phyloP scores from a whole-genome alignment of 2,329 filamentous ascomycete genomes.

The Alternaria ventricosa region DNA sequence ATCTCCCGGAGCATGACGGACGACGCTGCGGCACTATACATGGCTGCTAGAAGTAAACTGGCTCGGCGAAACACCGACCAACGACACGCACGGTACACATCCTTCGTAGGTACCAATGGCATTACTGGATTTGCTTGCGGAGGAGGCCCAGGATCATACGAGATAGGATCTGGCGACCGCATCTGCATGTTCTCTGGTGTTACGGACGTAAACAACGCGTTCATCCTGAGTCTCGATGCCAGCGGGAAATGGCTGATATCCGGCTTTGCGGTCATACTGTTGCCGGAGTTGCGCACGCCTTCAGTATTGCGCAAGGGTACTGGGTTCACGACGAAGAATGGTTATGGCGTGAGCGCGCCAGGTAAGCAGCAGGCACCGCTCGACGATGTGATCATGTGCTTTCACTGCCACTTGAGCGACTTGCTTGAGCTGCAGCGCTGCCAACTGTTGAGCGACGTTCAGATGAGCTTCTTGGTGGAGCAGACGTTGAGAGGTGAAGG shows the following conservation, averaged over 20 bases:
- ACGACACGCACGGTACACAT: constrained; percentile 8
- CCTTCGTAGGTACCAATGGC: constrained; percentile 16
- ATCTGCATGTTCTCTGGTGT: constrained; percentile 16
- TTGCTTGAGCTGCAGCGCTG: constrained; percentile 21
- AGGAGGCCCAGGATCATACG: constrained; percentile 2
- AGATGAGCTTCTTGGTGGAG: constrained; percentile 14
- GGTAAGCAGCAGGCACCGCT: not conserved
- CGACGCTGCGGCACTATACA: not conserved
- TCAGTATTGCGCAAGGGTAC: not conserved
- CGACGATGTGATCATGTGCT: constrained; percentile 6
- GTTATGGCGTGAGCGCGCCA: not conserved
- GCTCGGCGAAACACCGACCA: constrained; percentile 6
- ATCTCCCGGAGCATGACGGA: constrained; percentile 7
- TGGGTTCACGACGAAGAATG: not conserved
- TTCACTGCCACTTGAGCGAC: constrained; percentile 23
- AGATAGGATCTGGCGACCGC: constrained; percentile 8
- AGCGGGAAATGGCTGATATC: constrained; percentile 12
- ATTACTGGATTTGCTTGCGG: constrained; percentile 15
- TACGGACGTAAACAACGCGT: constrained; percentile 12
- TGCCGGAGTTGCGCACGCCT: constrained; percentile 8
- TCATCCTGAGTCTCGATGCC: constrained; percentile 5
- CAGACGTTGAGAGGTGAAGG: constrained; percentile 2
- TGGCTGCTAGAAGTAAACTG: not conserved
- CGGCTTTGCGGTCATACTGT: constrained; percentile 14
- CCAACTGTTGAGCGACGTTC: constrained; percentile 8